Percentiles rank a stretch among this genome's conserved stretches.
Evolutionary conservation across 2,329 filamentous ascomycete species (phyloP).

Genomic region (Aureobasidium sp.): DNA sequence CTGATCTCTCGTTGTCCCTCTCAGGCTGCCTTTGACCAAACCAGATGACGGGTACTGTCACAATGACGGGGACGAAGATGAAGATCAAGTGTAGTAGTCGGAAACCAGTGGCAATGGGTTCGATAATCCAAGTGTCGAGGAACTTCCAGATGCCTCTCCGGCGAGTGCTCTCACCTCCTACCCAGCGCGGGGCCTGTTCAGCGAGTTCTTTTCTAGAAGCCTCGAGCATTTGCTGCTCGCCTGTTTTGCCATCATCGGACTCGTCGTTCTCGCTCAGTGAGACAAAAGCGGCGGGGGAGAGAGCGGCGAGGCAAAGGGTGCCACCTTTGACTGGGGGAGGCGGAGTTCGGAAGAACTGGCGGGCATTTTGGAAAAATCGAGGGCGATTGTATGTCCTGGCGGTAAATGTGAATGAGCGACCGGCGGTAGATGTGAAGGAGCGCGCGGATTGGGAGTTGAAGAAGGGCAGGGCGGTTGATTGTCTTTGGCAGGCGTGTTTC

Average conservation of each 20-base stretch:
- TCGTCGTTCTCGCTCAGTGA: slow-evolving; percentile 45
- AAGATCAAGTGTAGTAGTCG: slow-evolving; percentile 79
- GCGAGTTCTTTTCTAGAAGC: slow-evolving; percentile 69
- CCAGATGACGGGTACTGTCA: slow-evolving; percentile 73
- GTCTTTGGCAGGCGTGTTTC: slow-evolving; percentile 2
- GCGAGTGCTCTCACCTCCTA: slow-evolving; percentile 50
- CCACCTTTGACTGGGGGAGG: slow-evolving; percentile 28
- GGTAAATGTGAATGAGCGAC: background rate
- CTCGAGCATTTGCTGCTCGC: slow-evolving; percentile 80
- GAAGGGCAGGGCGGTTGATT: background rate
- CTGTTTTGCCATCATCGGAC: slow-evolving; percentile 50
- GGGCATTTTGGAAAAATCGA: slow-evolving; percentile 4
- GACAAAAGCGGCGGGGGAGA: slow-evolving; percentile 53
- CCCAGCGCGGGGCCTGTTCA: slow-evolving; percentile 56
- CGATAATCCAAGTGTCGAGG: slow-evolving; percentile 61
- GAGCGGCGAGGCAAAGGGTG: slow-evolving; percentile 26
- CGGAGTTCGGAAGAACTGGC: slow-evolving; percentile 15
- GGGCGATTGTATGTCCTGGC: slow-evolving; percentile 1
- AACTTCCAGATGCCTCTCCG: slow-evolving; percentile 55
- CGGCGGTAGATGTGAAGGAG: background rate
- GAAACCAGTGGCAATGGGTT: slow-evolving; percentile 77
- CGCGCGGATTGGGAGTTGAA: background rate
- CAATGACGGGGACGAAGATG: slow-evolving; percentile 86
- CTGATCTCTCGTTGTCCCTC: slow-evolving; percentile 65
- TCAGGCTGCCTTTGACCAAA: slow-evolving; percentile 56